These are phyloP conservation scores for Capsicum rhomboideum DNA, from an alignment of 257 asterid genomes.

Conservation along the genomic window DNA sequence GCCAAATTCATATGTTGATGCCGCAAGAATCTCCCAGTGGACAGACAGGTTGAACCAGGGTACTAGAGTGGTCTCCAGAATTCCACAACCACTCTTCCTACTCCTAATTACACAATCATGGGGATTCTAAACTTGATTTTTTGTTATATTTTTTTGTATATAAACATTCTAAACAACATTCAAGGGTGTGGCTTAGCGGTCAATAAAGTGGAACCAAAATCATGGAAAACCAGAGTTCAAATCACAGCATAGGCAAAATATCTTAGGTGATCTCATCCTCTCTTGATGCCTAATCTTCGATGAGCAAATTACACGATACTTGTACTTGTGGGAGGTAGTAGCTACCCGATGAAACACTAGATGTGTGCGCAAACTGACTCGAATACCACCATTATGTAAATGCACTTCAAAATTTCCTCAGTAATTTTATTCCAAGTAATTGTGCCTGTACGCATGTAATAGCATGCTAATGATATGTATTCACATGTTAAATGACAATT, in stretches of 20 bases:
- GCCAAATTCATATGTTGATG: too few species aligned
- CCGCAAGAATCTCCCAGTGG: too few species aligned
- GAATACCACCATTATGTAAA: background rate
- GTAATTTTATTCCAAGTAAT: background rate
- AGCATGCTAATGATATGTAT: background rate
- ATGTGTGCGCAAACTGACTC: background rate
- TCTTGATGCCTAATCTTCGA: background rate
- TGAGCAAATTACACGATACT: background rate
- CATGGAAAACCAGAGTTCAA: background rate
- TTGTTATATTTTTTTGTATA: too few species aligned
- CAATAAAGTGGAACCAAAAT: background rate
- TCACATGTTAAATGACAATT: background rate
- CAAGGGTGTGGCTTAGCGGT: background rate
- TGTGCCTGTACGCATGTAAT: background rate
- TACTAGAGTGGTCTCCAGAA: too few species aligned
- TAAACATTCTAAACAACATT: background rate
- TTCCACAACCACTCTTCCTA: too few species aligned
- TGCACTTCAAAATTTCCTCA: background rate
- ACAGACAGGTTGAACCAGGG: too few species aligned
- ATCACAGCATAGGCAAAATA: background rate
- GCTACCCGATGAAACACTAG: background rate
- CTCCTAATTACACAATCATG: too few species aligned
- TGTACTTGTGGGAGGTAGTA: background rate
- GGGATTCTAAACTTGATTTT: too few species aligned
- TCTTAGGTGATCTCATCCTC: background rate